Base-by-base conservation (phyloP, 495 filamentous ascomycete species). In the Extremus antarcticus region DNA sequence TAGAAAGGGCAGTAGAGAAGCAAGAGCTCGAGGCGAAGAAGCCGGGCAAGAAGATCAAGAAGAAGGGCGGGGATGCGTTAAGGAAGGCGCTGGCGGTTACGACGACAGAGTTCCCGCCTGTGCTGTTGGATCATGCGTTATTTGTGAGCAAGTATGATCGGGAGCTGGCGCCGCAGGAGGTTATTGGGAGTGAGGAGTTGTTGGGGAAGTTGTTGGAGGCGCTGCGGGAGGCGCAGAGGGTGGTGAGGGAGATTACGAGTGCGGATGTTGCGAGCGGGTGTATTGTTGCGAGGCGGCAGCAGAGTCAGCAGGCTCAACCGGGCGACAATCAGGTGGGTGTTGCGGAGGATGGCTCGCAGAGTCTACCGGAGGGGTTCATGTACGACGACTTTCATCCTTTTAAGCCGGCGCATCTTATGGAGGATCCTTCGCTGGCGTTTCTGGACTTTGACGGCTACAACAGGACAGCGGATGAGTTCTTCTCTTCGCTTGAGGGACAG, bases 381-480 rank as follows among this genome's bases (percentile, higher is more conserved):
- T 98, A 97, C 61, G 87, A 95, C 50, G 92, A 98, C 58, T 96
- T 95, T 64, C 91, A 96, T 63, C 92, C 92, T 0, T 98, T 96
- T 70, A 75, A 83, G 43, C 92, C 92, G 0, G 75, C 77, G 25
- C 92, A 98, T 62, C 89, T 94, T 60, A 83, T 82, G 56, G 73
- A 81, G 10, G 81, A 84, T 53, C 72, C 81, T 2, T 68, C 71
- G 0, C 73, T 79, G 22, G 78, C 77, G 3, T 81, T 94, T 16
- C 63, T 96, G 9, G 76, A 85, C 51, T 88, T 87, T 61, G 78
- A 87, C 1, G 84, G 84, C 51, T 94, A 89, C 74, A 95, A 95
- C 66, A 87, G 84, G 53, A 92, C 90, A 0, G 89, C 94, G 0
- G 92, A 98, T 62, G 87, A 94, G 58, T 98, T 95, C 68, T 98